Conservation (phyloP, 2,329 filamentous ascomycete species). For the Arthrobotrys conoides region DNA sequence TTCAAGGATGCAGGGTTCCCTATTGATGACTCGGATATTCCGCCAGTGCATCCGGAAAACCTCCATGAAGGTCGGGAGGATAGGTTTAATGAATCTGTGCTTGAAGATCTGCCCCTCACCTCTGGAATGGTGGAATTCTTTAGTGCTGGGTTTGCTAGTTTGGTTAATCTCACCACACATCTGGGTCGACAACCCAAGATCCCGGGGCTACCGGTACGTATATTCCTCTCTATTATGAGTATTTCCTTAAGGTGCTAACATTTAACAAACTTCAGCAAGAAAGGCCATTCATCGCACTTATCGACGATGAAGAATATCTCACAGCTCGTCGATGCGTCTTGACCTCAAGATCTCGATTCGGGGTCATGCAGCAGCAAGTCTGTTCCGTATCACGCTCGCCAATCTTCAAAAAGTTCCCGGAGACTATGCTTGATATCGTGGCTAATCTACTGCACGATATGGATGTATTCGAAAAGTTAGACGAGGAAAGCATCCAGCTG, state of each 20-base stretch:
- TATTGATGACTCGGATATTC: conserved; percentile 34
- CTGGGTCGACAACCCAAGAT: neutral
- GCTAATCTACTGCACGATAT: neutral
- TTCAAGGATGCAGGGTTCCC: conserved; percentile 49
- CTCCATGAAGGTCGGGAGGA: neutral
- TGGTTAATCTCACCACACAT: conserved; percentile 21
- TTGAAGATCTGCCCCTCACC: conserved; percentile 14
- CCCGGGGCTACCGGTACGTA: conserved; percentile 14
- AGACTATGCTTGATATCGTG: neutral
- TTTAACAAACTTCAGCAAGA: conserved; percentile 25
- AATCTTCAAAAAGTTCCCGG: conserved; percentile 28
- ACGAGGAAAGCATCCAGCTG: neutral
- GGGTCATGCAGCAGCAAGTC: conserved; percentile 38
- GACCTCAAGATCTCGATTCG: conserved; percentile 31
- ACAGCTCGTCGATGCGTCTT: conserved; percentile 27
- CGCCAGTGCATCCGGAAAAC: neutral
- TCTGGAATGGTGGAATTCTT: conserved; percentile 46
- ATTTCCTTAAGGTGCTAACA: neutral
- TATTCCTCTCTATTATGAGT: neutral
- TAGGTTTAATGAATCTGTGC: neutral
- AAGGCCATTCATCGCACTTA: conserved; percentile 24
- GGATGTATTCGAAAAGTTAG: neutral
- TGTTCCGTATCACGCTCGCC: conserved; percentile 34
- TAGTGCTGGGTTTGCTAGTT: conserved; percentile 35
- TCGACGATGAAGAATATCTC: conserved; percentile 47